Evolutionary conservation across 352 stramenopile genomes (phyloP), one percentile per base, ranked within the genome.

Genomic region (Aphanomyces euteiches): DNA sequence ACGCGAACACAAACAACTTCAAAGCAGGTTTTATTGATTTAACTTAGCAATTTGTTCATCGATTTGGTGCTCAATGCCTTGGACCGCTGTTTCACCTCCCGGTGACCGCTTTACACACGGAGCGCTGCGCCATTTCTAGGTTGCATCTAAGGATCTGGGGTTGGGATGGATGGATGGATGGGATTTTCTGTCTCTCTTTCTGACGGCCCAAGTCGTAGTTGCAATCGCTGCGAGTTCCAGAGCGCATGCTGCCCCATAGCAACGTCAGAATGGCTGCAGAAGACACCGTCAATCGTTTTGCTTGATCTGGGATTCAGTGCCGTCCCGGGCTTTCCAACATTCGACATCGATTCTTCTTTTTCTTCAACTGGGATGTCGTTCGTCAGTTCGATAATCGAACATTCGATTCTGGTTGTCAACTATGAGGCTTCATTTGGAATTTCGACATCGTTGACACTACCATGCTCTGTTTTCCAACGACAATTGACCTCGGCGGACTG

Each of bases 291-390:
- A 5, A 13, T 70, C 37, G 4, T 70, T 21, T 21, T n/a, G 47
- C 59, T 70, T 39, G 64, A 70, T 19, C n/a, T 70, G 2, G 4
- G 59, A 5, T 70, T 70, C 17, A 64, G 59, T 19, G 47, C 12
- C 21, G 59, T 70, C 64, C 59, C 61, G 2, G 28, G 28, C 28
- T 28, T 28, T n/a, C n/a, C n/a, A n/a, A n/a, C n/a, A n/a, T n/a
- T n/a, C n/a, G 28, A 28, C 1, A 28, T 28, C 28, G 28, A 28
- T 28, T 28, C 28, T 28, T 28, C 28, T 28, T 28, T n/a, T 28
- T 28, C 28, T 28, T 28, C 28, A 2, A 28, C 28, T 28, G 28
- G 28, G 28, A 28, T 28, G 28, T 28, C 28, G 28, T 28, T 28
- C 28, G 28, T 28, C 28, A 28, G 28, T 28, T 28, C 28, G 28